Evolutionary conservation across 768 basidiomycete genomes (phyloP), one percentile per base, ranked within the genome.

Genomic region (Pholiota microspora): DNA sequence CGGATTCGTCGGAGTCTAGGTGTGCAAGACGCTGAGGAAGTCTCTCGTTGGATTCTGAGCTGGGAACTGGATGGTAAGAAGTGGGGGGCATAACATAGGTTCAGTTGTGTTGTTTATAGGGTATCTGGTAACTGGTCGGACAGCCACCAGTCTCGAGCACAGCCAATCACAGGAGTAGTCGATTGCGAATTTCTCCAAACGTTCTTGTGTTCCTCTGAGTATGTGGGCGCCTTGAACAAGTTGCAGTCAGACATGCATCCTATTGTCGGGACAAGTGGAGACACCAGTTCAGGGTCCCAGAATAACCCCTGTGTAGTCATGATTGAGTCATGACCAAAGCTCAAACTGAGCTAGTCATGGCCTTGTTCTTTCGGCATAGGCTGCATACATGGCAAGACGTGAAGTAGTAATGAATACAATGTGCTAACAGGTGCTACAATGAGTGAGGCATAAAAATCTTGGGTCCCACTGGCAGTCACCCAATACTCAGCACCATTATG

Each of bases 1-100:
- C 66, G 57, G 23, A 56, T 29, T 49, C 64, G 65, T 48, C 68
- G 63, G 64, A 68, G 58, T 56, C 59, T 53, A 32, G 54, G 53
- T 49, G 56, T 25, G 53, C 31, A 53, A 50, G 34, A 35, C 51
- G 47, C 47, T 46, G 29, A 23, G 36, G 21, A 35, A 45, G 25
- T 36, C 24, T 27, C 15, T 44, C 28, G 12, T n/a, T 18, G 21
- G 25, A 21, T 31, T 51, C 51, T 32, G 51, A 51, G 38, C 46
- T 45, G 18, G 60, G 54, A 29, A 61, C 29, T 12, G 50, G 54
- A 29, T 56, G 45, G 50, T 59, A 58, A 31, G 31, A 34, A 28
- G 47, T 21, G 44, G 56, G 36, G n/a, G 57, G 25, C 62, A 64
- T 64, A 55, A 25, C 56, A 52, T 55, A 16, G 58, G 54, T 54